Evolutionary conservation across 176 grass and related monocot species (phyloP), one percentile per base, ranked within the genome.

Genomic region (Typha latifolia): DNA sequence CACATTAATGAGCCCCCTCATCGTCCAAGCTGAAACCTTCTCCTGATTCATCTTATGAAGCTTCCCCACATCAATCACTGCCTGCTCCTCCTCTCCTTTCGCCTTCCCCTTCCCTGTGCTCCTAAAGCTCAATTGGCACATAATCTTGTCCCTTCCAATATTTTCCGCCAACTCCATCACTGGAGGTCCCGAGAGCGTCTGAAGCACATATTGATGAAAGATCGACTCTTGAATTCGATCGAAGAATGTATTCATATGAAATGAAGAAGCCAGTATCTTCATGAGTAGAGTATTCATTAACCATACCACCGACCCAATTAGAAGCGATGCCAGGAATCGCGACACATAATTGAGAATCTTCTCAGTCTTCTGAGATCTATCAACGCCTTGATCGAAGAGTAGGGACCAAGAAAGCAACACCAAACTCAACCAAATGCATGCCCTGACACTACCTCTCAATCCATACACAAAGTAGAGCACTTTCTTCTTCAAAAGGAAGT

Each of bases 171-270:
- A 66, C 62, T 99, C 86, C 94, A 91, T 92, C 72, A 90, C 2
- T 0, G 94, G 89, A 12, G 34, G 94, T 0, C 94, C 94, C 0
- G 94, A 99, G 12, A 99, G 84, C 5, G 23, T 80, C 81, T 99
- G 94, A 52, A 99, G 85, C 22, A 99, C 73, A 27, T 99, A 99
- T 67, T 99, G 94, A 47, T 99, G 74, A 72, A 90, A 99, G 16
- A 99, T 71, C 24, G 83, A 90, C 76, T 93, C 94, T 63, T 93
- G 94, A 69, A 99, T 99, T 69, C 94, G 74, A n/a, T 99, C 94
- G 12, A 99, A 99, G 73, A 93, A 99, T 5, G 80, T 63, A 75
- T 87, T 99, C 53, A 90, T 81, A 63, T 99, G 94, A 72, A 99
- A 99, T 0, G 86, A 79, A 51, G 94, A 92, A 0, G 94, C 94